Conservation (phyloP, 768 basidiomycete genomes). For the Termitomyces bulborhizus region DNA sequence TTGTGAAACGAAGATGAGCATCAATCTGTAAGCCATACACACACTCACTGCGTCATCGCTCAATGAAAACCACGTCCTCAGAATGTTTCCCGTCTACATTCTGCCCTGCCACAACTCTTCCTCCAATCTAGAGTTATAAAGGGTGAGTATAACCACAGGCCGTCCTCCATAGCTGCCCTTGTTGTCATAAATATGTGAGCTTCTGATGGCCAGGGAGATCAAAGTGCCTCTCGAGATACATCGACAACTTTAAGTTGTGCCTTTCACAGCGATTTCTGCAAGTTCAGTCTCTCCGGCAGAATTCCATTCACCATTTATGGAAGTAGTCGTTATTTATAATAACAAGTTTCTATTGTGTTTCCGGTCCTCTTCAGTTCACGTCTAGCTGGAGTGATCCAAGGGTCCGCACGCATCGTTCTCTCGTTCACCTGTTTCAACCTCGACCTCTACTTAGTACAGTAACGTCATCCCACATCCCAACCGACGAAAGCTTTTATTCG, state of each 20-base stretch:
- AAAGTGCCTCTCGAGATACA: conserved; percentile 6
- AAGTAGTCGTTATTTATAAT: conserved; percentile 32
- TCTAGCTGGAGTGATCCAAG: conserved; percentile 32
- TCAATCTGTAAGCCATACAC: too few species aligned
- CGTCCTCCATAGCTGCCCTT: too few species aligned
- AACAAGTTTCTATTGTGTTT: conserved; percentile 26
- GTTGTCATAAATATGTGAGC: too few species aligned
- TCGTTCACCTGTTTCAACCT: conserved; percentile 25
- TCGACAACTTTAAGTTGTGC: neutral
- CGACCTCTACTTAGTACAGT: conserved; percentile 2
- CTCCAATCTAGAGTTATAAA: too few species aligned
- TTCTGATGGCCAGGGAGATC: neutral
- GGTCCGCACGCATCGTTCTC: conserved; percentile 34
- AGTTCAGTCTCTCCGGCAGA: neutral
- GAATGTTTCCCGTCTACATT: too few species aligned
- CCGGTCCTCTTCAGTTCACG: conserved; percentile 35
- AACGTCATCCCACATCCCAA: conserved; percentile 31
- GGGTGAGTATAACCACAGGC: too few species aligned
- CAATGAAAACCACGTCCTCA: too few species aligned
- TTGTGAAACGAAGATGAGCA: too few species aligned
- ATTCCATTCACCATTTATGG: conserved; percentile 30
- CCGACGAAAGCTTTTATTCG: conserved; percentile 54
- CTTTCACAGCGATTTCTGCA: neutral
- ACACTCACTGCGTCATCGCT: too few species aligned
- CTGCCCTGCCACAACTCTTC: too few species aligned